Evolutionary conservation across 805 yeast species (phyloP).

Genomic region (Ogataea trehalophila): DNA sequence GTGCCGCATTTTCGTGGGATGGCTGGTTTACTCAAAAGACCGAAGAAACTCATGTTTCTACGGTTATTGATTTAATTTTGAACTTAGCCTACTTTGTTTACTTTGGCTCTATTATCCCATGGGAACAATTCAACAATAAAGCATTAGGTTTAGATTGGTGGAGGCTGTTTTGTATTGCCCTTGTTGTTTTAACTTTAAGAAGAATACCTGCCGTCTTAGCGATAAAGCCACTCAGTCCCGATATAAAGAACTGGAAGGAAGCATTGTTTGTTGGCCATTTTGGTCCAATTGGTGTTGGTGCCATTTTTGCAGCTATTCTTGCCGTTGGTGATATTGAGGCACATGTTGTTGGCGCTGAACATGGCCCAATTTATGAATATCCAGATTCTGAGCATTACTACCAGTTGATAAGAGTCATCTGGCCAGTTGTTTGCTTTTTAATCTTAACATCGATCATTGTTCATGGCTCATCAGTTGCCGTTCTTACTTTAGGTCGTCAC

Average conservation of each 20-base stretch:
- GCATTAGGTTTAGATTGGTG: constrained; percentile 44
- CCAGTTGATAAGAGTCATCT: constrained; percentile 32
- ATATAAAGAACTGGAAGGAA: constrained; percentile 59
- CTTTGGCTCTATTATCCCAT: constrained; percentile 67
- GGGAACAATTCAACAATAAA: constrained; percentile 53
- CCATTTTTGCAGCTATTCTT: constrained; percentile 32
- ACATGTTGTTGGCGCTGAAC: constrained; percentile 32
- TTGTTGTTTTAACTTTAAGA: constrained; percentile 47
- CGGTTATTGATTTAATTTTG: constrained; percentile 58
- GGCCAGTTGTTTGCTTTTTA: constrained; percentile 52
- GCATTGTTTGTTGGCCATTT: constrained; percentile 71
- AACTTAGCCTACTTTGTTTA: constrained; percentile 66
- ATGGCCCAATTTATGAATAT: constrained; percentile 29
- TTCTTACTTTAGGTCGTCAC: constrained; percentile 69
- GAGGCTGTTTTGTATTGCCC: constrained; percentile 47
- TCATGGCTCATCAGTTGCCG: constrained; percentile 59
- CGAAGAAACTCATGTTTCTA: constrained; percentile 58
- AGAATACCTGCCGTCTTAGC: constrained; percentile 53
- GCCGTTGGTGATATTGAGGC: constrained; percentile 33
- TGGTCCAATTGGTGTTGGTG: constrained; percentile 63
- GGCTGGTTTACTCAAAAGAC: constrained; percentile 59
- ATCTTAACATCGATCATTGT: constrained; percentile 53
- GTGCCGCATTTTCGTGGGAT: constrained; percentile 71
- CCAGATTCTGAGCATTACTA: constrained; percentile 25
- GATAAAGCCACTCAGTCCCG: constrained; percentile 55